phyloP scores from a whole-genome alignment of 441 rosid species.

The Iberis amara region DNA sequence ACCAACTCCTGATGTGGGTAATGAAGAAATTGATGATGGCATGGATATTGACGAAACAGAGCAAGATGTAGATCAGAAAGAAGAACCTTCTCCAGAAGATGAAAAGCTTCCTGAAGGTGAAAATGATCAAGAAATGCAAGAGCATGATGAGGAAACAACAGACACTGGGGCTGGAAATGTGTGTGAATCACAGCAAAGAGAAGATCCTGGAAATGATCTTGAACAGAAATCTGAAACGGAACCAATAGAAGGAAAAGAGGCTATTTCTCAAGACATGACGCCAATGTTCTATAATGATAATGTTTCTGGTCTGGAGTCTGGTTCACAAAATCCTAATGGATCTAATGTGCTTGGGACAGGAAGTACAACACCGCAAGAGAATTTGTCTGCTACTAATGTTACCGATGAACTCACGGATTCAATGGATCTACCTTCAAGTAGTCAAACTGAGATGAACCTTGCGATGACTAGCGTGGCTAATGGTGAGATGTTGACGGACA shows the following conservation, averaged over 20 bases:
- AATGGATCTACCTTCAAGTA: conserved; percentile 47
- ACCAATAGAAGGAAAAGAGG: conserved; percentile 37
- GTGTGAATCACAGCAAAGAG: conserved; percentile 40
- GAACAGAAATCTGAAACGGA: conserved; percentile 42
- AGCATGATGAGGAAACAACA: conserved; percentile 43
- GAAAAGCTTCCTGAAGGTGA: conserved; percentile 42
- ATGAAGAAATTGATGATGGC: conserved; percentile 47
- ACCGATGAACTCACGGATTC: conserved; percentile 46
- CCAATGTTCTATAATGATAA: conserved; percentile 36
- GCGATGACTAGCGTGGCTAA: conserved; percentile 46
- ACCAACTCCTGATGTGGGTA: conserved; percentile 47
- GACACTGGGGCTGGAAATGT: conserved; percentile 42
- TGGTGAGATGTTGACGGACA: conserved; percentile 51
- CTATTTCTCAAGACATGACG: conserved; percentile 38
- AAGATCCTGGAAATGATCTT: conserved; percentile 35
- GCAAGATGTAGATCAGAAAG: conserved; percentile 43
- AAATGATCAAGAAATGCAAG: conserved; percentile 35
- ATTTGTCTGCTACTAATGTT: conserved; percentile 42
- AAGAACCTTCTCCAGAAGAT: conserved; percentile 50
- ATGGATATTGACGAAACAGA: conserved; percentile 41
- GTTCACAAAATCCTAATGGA: conserved; percentile 49
- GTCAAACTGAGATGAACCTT: conserved; percentile 47
- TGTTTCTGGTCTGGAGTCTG: conserved; percentile 49
- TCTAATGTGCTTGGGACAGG: conserved; percentile 44
- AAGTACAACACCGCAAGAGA: conserved; percentile 49